Evolutionary conservation across 768 basidiomycete genomes (phyloP).

Genomic region (Paxillus involutus): DNA sequence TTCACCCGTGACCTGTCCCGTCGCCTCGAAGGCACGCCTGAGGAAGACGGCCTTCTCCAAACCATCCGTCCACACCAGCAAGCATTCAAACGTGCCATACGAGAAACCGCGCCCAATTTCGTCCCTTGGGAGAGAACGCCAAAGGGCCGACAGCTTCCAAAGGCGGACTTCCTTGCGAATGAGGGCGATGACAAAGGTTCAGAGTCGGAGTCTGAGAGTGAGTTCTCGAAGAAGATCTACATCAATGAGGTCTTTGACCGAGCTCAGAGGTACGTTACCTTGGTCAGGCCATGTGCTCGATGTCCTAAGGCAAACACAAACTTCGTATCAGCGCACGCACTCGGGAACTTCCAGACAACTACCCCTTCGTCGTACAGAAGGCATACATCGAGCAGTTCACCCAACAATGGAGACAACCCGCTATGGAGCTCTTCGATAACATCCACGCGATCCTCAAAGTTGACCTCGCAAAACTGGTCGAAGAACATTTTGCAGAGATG

Average conservation of each 20-base stretch:
- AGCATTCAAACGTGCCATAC: slow-evolving; percentile 47
- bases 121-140: slow-evolving; percentile 41
- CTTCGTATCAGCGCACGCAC: slow-evolving; percentile 51
- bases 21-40: slow-evolving; percentile 54
- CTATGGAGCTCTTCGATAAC: slow-evolving; percentile 39
- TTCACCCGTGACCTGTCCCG: slow-evolving; percentile 47
- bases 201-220: too few relatives aligned
- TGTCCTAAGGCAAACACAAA: not conserved
- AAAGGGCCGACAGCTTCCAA: slow-evolving; percentile 1
- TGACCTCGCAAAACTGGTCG: slow-evolving; percentile 42
- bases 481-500: slow-evolving; percentile 47
- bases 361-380: slow-evolving; percentile 59
- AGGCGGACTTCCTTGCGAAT: slow-evolving; percentile 33
- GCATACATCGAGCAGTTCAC: slow-evolving; percentile 46
- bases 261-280: slow-evolving; percentile 41
- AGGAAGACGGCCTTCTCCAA: slow-evolving; percentile 54
- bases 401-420: slow-evolving; percentile 48
- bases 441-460: slow-evolving; percentile 36
- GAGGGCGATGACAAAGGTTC: slow-evolving; percentile 25
- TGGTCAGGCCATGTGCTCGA: not conserved
- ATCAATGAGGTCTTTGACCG: slow-evolving; percentile 50
- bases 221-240: slow-evolving; percentile 31
- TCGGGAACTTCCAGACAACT: slow-evolving; percentile 64
- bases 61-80: slow-evolving; percentile 49
- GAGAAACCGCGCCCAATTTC: slow-evolving; percentile 57